Base-by-base conservation (phyloP, 345 rosid species). In the Noccaea caerulescens region DNA sequence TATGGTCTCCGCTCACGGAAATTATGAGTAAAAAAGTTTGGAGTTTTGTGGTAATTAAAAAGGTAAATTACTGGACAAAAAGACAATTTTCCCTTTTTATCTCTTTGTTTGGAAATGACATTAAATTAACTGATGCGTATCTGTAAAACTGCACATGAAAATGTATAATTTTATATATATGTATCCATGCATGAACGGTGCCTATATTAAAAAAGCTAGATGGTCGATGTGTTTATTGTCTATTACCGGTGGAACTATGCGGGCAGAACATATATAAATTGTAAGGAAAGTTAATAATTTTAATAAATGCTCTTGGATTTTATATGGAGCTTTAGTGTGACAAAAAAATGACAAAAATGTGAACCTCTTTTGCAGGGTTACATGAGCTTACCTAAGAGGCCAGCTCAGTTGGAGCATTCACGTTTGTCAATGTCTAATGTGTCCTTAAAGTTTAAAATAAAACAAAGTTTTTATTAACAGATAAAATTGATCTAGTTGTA, bases 171-270 rank as follows among this genome's bases (percentile, higher is more conserved):
- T 16, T 11, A 14, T 54, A 42, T 23, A 3, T 38, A 39, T 10
- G 3, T 8, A n/a, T 46, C 4, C 7, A 69, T 69, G 65, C 64
- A 33, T 69, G 47, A 46, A 38, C 10, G 63, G 23, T 68, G 23
- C 54, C 33, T 32, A 16, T 41, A 51, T 33, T 14, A 13, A 52
- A 61, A 37, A 39, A 8, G 18, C 63, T 72, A 14, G 13, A 44
- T 13, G 47, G 39, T 72, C 49, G 70, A 63, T 72, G 49, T 54
- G 70, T 72, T 54, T 54, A 13, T 72, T 63, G 71, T 72, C 76
- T 46, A 52, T 54, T 46, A 55, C 57, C 55, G 51, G 25, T 72
- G 76, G 71, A 72, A 25, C 41, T 37, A 36, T 63, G 58, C 13
- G 18, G 34, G 7, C 49, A 54, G 39, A 63, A 63, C 63, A 33